Base-by-base conservation (phyloP, 495 filamentous ascomycete genomes). In the Neurospora intermedia region DNA sequence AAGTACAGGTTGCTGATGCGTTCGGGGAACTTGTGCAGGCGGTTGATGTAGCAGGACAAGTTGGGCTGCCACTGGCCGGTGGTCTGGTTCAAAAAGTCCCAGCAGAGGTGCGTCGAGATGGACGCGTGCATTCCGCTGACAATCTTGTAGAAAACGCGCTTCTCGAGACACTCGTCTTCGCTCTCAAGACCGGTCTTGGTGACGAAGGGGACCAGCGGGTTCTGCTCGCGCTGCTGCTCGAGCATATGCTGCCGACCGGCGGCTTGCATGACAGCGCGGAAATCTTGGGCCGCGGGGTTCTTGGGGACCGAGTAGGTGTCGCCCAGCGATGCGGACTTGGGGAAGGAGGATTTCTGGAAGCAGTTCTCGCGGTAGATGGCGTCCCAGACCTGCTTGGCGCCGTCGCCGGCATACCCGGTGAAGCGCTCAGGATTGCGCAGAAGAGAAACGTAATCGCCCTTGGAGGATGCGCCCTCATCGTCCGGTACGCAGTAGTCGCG, bases 281-380 rank as follows among this genome's bases (percentile, higher is more conserved):
- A 94, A 75, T 95, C 93, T 77, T 92, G 89, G 18, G 90, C 92
- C 8, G 95, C 95, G 45, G 93, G 88, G 74, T 85, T 77, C 62
- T 77, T 76, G 15, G 87, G 84, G 27, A 82, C 73, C 31, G 85
- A 75, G 54, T 62, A 62, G 43, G 73, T 75, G 69, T 75, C 75
- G 2, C 83, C 83, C 8, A 86, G 78, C 71, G 80, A 79, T 54
- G 85, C 83, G 16, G 85, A 85, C 43, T 83, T 79, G 5, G 87
- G 86, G 78, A 88, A 85, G 13, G 84, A 84, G 75, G 85, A 87
- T 81, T 89, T 92, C 78, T 94, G 89, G 82, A 99, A 99, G 80
- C 96, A 99, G 81, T 99, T 99, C 81, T 99, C 96, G 31, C 92
- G 88, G 82, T 99, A 99, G 73, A 99, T 94, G 20, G 96, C 92